Conservation (phyloP, 352 stramenopile species). For the Phytophthora fragariaefolia region DNA sequence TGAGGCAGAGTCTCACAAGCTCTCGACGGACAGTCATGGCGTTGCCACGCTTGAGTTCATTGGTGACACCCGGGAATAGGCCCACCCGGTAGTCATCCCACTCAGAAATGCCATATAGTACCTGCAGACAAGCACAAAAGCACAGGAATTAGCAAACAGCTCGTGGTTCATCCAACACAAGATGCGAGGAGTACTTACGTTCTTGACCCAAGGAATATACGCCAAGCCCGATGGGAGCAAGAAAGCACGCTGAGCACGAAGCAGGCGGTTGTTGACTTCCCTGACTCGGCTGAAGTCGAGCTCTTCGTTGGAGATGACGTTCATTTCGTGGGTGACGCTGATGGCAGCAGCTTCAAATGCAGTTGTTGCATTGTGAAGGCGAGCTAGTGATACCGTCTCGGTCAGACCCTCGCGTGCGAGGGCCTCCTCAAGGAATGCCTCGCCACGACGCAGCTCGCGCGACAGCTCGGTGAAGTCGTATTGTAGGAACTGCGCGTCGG, state of each 20-base stretch:
- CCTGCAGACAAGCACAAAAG: constrained; percentile 35
- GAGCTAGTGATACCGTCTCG: constrained; percentile 46
- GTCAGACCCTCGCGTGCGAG: constrained; percentile 45
- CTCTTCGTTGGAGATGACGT: constrained; percentile 64
- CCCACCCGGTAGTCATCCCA: constrained; percentile 85
- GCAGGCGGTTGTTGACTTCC: constrained; percentile 86
- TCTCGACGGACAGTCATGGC: constrained; percentile 80
- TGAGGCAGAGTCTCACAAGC: constrained; percentile 78
- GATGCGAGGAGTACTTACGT: constrained; percentile 52
- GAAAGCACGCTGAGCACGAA: constrained; percentile 85
- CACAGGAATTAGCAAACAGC: constrained; percentile 11
- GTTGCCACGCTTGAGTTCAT: constrained; percentile 73
- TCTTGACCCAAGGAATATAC: constrained; percentile 84
- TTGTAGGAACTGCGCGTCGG: constrained; percentile 81
- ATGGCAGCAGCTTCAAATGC: constrained; percentile 70
- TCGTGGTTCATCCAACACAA: neutral
- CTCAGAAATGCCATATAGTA: constrained; percentile 84
- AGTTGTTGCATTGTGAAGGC: constrained; percentile 63
- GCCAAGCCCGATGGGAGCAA: constrained; percentile 67
- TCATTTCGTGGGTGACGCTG: constrained; percentile 60
- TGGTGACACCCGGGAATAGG: constrained; percentile 76
- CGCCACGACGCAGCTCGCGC: constrained; percentile 67
- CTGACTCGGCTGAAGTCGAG: constrained; percentile 79
- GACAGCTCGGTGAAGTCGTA: constrained; percentile 88
- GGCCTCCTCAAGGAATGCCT: constrained; percentile 59